A percentile compares a stretch with the other conserved stretches of the same genome.
phyloP scores from a whole-genome alignment of 805 yeast species.

The Ogataea paradorogensis region DNA sequence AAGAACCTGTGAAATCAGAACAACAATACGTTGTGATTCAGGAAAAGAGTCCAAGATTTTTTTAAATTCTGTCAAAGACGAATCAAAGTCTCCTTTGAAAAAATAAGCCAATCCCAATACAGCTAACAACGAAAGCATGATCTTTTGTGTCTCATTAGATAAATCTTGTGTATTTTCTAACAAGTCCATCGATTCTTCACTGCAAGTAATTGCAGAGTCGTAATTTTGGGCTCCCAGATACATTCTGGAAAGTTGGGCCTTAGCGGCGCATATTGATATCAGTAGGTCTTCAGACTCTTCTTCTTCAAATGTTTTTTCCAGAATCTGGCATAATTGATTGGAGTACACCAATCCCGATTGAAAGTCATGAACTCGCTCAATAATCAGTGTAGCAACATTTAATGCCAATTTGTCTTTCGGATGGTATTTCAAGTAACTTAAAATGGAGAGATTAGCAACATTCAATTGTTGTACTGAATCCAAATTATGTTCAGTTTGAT shows the following conservation, averaged over 20 bases:
- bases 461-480: slow-evolving; percentile 62
- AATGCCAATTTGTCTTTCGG: slow-evolving; percentile 61
- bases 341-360: slow-evolving; percentile 51
- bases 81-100: slow-evolving; percentile 59
- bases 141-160: slow-evolving; percentile 31
- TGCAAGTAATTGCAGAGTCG: slow-evolving; percentile 56
- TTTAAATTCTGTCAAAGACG: slow-evolving; percentile 65
- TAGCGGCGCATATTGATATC: slow-evolving; percentile 52
- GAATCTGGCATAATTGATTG: slow-evolving; percentile 40
- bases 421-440: slow-evolving; percentile 56
- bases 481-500: slow-evolving; percentile 48
- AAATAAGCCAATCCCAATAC: slow-evolving; percentile 72
- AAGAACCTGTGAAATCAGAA: slow-evolving; percentile 73
- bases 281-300: slow-evolving; percentile 33
- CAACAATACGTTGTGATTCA: slow-evolving; percentile 63
- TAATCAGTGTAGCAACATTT: slow-evolving; percentile 48
- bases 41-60: slow-evolving; percentile 55
- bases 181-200: slow-evolving; percentile 53
- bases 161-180: slow-evolving; percentile 39
- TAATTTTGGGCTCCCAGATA: slow-evolving; percentile 58
- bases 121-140: slow-evolving; percentile 56
- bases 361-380: slow-evolving; percentile 71
- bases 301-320: slow-evolving; percentile 26
- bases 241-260: slow-evolving; percentile 70
- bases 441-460: slow-evolving; percentile 64